Percentiles rank a stretch among this genome's conserved stretches.
Conservation (phyloP, 1,284 basidiomycete genomes). For the Porodaedalea pini region DNA sequence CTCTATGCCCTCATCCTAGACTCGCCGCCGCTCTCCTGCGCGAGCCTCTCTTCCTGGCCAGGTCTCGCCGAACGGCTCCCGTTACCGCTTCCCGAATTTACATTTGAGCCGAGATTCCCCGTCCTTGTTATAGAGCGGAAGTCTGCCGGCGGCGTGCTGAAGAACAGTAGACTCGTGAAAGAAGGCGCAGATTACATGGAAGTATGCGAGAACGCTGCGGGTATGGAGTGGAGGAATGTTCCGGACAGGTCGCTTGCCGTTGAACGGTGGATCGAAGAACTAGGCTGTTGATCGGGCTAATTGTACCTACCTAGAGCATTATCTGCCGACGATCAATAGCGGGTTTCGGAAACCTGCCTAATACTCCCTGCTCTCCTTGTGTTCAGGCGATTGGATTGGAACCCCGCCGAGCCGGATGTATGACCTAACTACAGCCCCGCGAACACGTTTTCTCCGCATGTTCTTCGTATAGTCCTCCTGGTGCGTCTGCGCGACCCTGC, state of each 20-base stretch:
- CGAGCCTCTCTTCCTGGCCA: conserved; percentile 21
- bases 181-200: conserved; percentile 27
- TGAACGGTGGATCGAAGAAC: conserved; percentile 17
- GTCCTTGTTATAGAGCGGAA: conserved; percentile 47
- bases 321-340: conserved; percentile 3
- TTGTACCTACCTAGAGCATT: neutral
- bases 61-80: conserved; percentile 31
- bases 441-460: conserved; percentile 20
- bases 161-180: conserved; percentile 36
- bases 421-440: conserved; percentile 15
- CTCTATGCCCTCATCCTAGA: conserved; percentile 59
- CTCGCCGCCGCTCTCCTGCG: conserved; percentile 49
- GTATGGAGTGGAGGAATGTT: neutral
- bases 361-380: neutral
- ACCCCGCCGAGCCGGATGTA: conserved; percentile 5
- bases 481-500: conserved; percentile 6
- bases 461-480: conserved; percentile 11
- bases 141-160: conserved; percentile 33
- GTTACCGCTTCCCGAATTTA: conserved; percentile 45
- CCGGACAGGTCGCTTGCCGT: conserved; percentile 5
- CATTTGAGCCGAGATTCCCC: conserved; percentile 63
- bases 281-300: conserved; percentile 13
- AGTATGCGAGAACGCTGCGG: neutral
- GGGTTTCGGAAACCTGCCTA: conserved; percentile 1
- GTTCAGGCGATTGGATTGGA: conserved; percentile 1